These are phyloP conservation scores for Rhododendron simsii DNA, from an alignment of 148 eudicot species.

Conservation along the genomic window DNA sequence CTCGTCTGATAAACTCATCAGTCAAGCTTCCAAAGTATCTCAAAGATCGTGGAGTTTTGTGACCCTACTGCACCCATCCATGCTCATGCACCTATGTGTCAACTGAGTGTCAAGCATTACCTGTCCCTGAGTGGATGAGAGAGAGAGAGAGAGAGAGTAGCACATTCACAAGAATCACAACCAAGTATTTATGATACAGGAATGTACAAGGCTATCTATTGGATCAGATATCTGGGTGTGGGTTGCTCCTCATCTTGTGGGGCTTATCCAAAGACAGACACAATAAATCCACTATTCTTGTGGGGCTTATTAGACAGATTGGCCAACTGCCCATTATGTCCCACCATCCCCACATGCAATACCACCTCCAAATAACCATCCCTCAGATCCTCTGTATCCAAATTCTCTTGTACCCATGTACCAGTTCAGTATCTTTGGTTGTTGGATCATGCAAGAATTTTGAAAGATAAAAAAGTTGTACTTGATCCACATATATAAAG, in stretches of 20 bases:
- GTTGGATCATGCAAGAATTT: neutral
- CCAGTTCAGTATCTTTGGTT: neutral
- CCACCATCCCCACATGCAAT: conserved; percentile 6
- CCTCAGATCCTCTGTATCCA: neutral
- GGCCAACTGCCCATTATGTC: conserved; percentile 11
- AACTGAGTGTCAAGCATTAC: neutral
- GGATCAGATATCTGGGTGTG: conserved; percentile 23
- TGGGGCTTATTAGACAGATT: conserved; percentile 6
- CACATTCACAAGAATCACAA: conserved; percentile 9
- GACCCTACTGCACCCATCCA: neutral
- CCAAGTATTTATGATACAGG: conserved; percentile 16
- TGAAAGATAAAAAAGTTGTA: neutral
- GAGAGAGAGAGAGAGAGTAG: conserved; percentile 8
- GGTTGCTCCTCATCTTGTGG: conserved; percentile 3
- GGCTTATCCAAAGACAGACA: neutral
- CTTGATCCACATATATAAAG: neutral
- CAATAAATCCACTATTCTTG: neutral
- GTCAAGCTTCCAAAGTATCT: neutral
- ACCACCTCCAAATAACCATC: neutral
- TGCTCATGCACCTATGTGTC: conserved; percentile 1
- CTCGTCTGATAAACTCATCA: neutral
- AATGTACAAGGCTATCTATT: conserved; percentile 9
- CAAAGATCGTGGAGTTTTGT: neutral
- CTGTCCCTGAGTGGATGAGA: neutral
- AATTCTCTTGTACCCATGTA: neutral